These are phyloP conservation scores for Anastatica hierochuntica DNA, from an alignment of 345 rosid genomes.

Conservation along the genomic window DNA sequence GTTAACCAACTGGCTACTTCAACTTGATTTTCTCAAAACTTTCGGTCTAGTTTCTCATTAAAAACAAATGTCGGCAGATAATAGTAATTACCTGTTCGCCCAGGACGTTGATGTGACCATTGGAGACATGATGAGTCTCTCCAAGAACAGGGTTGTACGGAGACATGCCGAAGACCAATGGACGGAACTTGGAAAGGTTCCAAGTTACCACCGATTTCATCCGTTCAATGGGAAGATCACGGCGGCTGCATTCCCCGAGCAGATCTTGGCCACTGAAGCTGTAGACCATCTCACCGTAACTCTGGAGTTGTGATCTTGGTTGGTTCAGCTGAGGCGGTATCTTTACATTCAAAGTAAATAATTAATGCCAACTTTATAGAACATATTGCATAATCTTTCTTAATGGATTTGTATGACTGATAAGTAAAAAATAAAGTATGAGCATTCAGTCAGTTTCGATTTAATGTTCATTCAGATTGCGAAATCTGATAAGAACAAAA, in stretches of 20 bases:
- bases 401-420: too few relatives aligned
- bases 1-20: too few relatives aligned
- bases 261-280: constrained; percentile 39
- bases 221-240: constrained; percentile 42
- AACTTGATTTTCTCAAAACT: too few relatives aligned
- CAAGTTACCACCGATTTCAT: constrained; percentile 49
- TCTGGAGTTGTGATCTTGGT: constrained; percentile 81
- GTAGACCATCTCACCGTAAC: constrained; percentile 58
- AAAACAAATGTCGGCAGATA: too few relatives aligned
- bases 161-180: constrained; percentile 46
- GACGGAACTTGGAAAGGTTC: constrained; percentile 59
- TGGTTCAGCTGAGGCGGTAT: constrained; percentile 61
- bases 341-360: too few relatives aligned
- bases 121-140: constrained; percentile 86
- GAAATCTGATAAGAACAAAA: too few relatives aligned
- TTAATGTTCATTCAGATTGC: too few relatives aligned
- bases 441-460: too few relatives aligned
- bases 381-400: too few relatives aligned
- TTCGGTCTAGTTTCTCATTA: too few relatives aligned
- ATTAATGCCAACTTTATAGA: too few relatives aligned
- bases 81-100: constrained; percentile 88
- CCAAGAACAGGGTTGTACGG: constrained; percentile 87
- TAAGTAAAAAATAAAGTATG: too few relatives aligned
- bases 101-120: constrained; percentile 53
- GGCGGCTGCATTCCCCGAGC: constrained; percentile 36